These are phyloP conservation scores for Coemansia sp. DNA, from an alignment of 192 early-diverging fungal species.

Conservation along the genomic window DNA sequence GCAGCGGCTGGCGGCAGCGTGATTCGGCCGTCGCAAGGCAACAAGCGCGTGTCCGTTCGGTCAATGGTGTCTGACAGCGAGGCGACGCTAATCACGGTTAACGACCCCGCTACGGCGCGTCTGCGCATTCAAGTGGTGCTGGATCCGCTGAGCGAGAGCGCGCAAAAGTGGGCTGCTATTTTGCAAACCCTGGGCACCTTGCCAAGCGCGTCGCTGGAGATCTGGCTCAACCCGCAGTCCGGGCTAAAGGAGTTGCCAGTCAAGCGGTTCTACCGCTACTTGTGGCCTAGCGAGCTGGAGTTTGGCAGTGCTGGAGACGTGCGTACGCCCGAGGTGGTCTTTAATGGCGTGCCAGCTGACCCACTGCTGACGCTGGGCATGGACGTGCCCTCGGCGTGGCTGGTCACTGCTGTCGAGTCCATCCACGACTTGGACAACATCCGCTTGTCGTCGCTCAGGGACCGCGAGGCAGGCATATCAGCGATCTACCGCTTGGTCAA, in stretches of 20 bases:
- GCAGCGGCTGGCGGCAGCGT: constrained; percentile 16
- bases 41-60: constrained; percentile 11
- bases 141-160: constrained; percentile 77
- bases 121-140: constrained; percentile 61
- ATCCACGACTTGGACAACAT: constrained; percentile 95
- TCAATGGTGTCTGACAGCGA: constrained; percentile 10
- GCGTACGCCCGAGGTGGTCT: constrained; percentile 62
- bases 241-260: constrained; percentile 70
- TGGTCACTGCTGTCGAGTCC: constrained; percentile 79
- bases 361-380: constrained; percentile 86
- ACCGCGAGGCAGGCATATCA: constrained; percentile 59
- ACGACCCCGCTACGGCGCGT: constrained; percentile 18
- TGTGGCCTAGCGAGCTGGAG: constrained; percentile 62
- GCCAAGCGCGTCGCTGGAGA: constrained; percentile 65
- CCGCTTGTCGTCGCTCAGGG: constrained; percentile 57
- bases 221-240: constrained; percentile 68
- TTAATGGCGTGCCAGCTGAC: constrained; percentile 74
- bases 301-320: constrained; percentile 62
- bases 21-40: constrained; percentile 14
- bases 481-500: constrained; percentile 80
- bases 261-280: constrained; percentile 91
- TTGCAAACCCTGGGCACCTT: constrained; percentile 69
- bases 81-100: constrained; percentile 6
- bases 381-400: constrained; percentile 90
- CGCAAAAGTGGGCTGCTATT: constrained; percentile 79